Evolutionary conservation across 208 protist species (phyloP).

Genomic region (Leishmania amazonensis): DNA sequence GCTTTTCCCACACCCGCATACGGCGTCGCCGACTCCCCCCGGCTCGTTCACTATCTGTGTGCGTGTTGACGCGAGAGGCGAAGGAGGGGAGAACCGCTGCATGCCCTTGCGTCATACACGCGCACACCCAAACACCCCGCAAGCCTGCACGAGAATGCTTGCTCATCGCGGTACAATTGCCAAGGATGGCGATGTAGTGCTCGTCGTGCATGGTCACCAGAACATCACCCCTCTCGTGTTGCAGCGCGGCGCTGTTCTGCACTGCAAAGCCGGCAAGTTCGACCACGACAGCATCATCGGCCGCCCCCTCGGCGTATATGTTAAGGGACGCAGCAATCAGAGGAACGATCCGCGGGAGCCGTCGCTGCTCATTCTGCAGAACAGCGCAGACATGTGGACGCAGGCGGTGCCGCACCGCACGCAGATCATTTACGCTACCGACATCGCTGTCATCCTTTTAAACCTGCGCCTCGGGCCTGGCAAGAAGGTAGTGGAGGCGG

Average conservation of each 20-base stretch:
- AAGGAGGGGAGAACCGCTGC: not conserved
- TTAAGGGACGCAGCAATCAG: slow-evolving; percentile 66
- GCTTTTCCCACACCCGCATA: too few species aligned
- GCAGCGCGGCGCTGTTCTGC: slow-evolving; percentile 56
- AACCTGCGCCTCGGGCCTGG: slow-evolving; percentile 79
- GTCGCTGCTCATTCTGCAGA: slow-evolving; percentile 75
- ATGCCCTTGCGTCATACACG: not conserved
- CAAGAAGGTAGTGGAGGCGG: slow-evolving; percentile 83
- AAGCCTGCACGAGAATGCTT: slow-evolving; percentile 36
- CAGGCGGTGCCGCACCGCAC: slow-evolving; percentile 89
- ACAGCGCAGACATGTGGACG: slow-evolving; percentile 91
- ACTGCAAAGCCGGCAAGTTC: slow-evolving; percentile 87
- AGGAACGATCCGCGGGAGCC: slow-evolving; percentile 46
- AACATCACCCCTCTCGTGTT: slow-evolving; percentile 72
- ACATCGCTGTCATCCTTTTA: slow-evolving; percentile 88
- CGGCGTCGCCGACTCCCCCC: not conserved
- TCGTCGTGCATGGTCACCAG: slow-evolving; percentile 71
- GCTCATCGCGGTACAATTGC: slow-evolving; percentile 49
- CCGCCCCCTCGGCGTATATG: slow-evolving; percentile 53
- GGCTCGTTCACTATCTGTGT: not conserved
- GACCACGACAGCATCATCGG: slow-evolving; percentile 86
- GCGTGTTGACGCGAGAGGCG: not conserved
- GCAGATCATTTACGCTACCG: slow-evolving; percentile 93
- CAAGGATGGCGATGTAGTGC: slow-evolving; percentile 73
- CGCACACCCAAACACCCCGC: not conserved